phyloP scores from a whole-genome alignment of 2,329 filamentous ascomycete species.

The Talaromyces sp. region DNA sequence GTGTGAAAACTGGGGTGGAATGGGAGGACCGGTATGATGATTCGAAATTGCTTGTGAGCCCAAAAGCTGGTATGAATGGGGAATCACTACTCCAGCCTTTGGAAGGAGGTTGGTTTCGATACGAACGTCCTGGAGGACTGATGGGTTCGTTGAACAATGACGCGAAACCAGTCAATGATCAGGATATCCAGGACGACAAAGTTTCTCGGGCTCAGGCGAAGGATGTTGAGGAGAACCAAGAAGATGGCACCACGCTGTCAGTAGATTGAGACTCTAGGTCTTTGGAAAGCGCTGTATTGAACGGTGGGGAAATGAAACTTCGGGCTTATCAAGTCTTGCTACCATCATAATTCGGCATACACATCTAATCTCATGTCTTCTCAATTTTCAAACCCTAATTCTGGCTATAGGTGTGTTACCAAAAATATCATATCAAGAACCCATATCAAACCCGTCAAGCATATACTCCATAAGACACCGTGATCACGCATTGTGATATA shows the following conservation, averaged over 20 bases:
- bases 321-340: background rate
- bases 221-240: background rate
- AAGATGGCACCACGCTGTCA: background rate
- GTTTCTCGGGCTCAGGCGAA: background rate
- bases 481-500: constrained; percentile 12
- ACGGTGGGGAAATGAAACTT: background rate
- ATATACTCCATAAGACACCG: constrained; percentile 15
- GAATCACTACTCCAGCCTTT: constrained; percentile 22
- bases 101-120: constrained; percentile 33
- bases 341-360: background rate
- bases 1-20: constrained; percentile 53
- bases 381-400: background rate
- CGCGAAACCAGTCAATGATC: background rate
- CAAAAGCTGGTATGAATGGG: constrained; percentile 23
- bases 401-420: background rate
- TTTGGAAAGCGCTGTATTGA: background rate
- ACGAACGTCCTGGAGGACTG: constrained; percentile 23
- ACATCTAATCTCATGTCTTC: background rate
- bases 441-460: background rate
- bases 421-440: background rate
- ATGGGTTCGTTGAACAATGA: constrained; percentile 25
- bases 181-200: background rate
- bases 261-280: background rate
- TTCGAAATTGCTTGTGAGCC: constrained; percentile 18
- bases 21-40: constrained; percentile 52